These are phyloP conservation scores for Chlorella vulgaris DNA, from an alignment of 139 green algal species.

Conservation along the genomic window DNA sequence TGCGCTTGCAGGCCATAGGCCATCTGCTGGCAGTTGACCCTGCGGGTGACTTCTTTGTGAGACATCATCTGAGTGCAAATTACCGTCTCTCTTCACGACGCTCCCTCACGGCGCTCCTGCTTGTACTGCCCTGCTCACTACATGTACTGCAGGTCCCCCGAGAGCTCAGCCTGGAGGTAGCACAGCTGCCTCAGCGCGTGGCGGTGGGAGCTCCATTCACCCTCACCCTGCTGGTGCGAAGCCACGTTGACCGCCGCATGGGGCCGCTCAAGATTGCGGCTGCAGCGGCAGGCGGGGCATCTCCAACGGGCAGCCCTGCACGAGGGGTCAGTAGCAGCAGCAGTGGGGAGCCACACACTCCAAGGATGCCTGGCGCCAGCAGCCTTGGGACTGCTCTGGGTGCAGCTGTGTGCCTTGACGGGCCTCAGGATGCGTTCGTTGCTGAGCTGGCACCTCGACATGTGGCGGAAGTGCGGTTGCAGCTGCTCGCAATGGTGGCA, in stretches of 20 bases:
- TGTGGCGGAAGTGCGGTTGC: background rate
- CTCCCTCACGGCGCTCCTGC: no score
- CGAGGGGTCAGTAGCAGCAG: background rate
- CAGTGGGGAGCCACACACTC: background rate
- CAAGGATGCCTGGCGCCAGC: background rate
- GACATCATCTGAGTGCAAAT: no score
- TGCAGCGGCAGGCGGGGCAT: background rate
- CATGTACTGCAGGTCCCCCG: background rate
- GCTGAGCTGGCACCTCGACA: background rate
- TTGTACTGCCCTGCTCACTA: background rate
- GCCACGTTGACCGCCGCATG: background rate
- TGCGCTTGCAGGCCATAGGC: background rate
- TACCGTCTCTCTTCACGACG: background rate
- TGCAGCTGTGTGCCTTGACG: slow-evolving; percentile 7
- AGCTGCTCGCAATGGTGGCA: background rate
- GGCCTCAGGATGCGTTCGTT: background rate
- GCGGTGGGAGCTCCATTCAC: slow-evolving; percentile 2
- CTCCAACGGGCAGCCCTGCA: background rate
- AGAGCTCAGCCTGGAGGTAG: slow-evolving; percentile 1
- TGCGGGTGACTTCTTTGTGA: no score
- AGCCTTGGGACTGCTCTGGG: background rate
- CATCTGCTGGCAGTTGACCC: no score
- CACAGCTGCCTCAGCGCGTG: background rate
- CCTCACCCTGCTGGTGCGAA: background rate
- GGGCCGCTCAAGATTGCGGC: background rate